Evolutionary conservation across 495 filamentous ascomycete genomes (phyloP).

Genomic region (Talaromyces adpressus): DNA sequence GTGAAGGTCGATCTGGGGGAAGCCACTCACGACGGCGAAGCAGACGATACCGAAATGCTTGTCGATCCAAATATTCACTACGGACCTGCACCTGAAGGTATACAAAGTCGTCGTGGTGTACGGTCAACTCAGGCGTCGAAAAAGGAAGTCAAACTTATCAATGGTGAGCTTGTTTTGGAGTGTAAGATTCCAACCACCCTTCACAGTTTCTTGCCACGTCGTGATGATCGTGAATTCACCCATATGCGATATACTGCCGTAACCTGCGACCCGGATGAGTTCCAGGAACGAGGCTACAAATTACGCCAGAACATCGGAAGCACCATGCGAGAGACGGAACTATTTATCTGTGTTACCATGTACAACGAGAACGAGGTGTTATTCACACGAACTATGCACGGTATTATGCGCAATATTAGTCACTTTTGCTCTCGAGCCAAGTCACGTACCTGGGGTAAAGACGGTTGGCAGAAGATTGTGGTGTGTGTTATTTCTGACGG

Average conservation of each 20-base stretch:
- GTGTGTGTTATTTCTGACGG: constrained; percentile 95
- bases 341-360: constrained; percentile 98
- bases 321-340: constrained; percentile 87
- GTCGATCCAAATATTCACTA: constrained; percentile 56
- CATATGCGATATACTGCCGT: constrained; percentile 99
- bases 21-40: constrained; percentile 9
- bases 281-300: constrained; percentile 79
- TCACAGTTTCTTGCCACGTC: constrained; percentile 85
- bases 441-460: constrained; percentile 91
- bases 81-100: constrained; percentile 77
- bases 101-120: constrained; percentile 77
- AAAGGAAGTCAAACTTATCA: constrained; percentile 92
- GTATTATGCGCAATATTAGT: constrained; percentile 94
- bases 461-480: constrained; percentile 99
- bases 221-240: constrained; percentile 93
- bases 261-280: constrained; percentile 96
- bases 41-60: constrained; percentile 33
- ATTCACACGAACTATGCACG: constrained; percentile 98
- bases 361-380: constrained; percentile 95
- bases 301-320: constrained; percentile 88
- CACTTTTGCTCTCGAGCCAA: constrained; percentile 93
- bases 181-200: constrained; percentile 98
- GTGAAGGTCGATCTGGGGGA: constrained; percentile 37
- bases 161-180: constrained; percentile 94
- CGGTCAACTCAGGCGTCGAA: constrained; percentile 82